Conservation (phyloP, 257 asterid species). For the Avicennia marina region DNA sequence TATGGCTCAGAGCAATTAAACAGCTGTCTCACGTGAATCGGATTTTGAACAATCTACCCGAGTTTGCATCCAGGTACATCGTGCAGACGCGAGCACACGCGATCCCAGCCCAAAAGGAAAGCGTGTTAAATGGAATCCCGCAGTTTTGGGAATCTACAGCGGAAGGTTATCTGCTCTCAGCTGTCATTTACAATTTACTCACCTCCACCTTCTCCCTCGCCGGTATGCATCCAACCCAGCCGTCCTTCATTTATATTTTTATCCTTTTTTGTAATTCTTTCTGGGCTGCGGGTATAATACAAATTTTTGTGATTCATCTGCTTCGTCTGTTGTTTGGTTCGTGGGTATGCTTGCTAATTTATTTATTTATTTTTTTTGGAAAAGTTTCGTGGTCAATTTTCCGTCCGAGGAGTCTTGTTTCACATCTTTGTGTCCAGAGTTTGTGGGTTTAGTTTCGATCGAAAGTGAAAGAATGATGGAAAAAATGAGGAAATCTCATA, state of each 20-base stretch:
- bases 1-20: background rate
- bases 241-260: slow-evolving; percentile 1
- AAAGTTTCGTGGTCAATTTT: background rate
- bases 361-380: too few relatives aligned
- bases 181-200: background rate
- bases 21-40: too few relatives aligned
- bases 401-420: background rate
- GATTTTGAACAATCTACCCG: background rate
- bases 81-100: background rate
- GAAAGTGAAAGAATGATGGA: background rate
- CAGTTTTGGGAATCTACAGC: too few relatives aligned
- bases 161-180: too few relatives aligned
- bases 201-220: background rate
- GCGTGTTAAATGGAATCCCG: slow-evolving; percentile 1
- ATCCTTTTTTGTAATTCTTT: too few relatives aligned
- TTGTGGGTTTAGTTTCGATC: slow-evolving; percentile 11
- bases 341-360: background rate
- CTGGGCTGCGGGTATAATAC: slow-evolving; percentile 8
- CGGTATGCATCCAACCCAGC: background rate
- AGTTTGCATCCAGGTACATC: slow-evolving; percentile 6
- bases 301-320: background rate
- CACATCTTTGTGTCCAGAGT: background rate
- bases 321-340: background rate
- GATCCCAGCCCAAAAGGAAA: slow-evolving; percentile 12
- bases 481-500: background rate